Evolutionary conservation across 2,329 filamentous ascomycete genomes (phyloP).

Genomic region (Aspergillus spinulosporus): DNA sequence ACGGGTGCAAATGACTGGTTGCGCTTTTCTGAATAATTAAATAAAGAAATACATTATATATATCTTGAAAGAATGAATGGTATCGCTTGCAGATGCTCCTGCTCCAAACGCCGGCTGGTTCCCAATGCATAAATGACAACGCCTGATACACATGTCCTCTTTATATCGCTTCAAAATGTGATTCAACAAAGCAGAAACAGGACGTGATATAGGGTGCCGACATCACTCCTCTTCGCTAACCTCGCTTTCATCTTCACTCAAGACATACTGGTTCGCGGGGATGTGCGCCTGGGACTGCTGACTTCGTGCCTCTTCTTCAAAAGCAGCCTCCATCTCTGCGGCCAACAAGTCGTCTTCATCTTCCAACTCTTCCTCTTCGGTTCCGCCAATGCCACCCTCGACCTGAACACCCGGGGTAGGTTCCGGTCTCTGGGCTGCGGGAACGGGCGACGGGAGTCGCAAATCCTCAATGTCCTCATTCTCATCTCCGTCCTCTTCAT

Average conservation of each 20-base stretch:
- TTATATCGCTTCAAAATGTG: neutral
- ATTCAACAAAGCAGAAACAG: constrained; percentile 2
- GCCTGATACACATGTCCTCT: constrained; percentile 6
- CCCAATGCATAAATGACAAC: constrained; percentile 15
- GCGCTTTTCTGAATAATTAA: neutral
- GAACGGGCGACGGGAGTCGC: constrained; percentile 40
- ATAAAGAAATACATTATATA: neutral
- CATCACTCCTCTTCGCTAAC: constrained; percentile 65
- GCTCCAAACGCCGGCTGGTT: constrained; percentile 11
- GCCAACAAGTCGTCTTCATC: constrained; percentile 56
- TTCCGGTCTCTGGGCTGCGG: constrained; percentile 22
- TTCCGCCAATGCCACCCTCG: constrained; percentile 32
- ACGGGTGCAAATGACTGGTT: neutral
- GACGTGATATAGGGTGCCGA: constrained; percentile 1
- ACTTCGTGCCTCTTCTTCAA: constrained; percentile 48
- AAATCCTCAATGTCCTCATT: constrained; percentile 44
- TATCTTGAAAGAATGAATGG: constrained; percentile 10
- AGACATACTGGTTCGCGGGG: constrained; percentile 34
- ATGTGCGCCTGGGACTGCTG: constrained; percentile 31
- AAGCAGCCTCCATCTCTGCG: constrained; percentile 58
- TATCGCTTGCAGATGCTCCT: constrained; percentile 16
- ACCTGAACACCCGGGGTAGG: constrained; percentile 23
- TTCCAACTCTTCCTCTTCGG: neutral
- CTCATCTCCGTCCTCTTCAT: constrained; percentile 40
- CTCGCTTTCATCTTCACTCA: constrained; percentile 60